These are phyloP conservation scores for Saksenaea vasiformis DNA, from an alignment of 371 early-diverging fungal genomes.

Conservation along the genomic window DNA sequence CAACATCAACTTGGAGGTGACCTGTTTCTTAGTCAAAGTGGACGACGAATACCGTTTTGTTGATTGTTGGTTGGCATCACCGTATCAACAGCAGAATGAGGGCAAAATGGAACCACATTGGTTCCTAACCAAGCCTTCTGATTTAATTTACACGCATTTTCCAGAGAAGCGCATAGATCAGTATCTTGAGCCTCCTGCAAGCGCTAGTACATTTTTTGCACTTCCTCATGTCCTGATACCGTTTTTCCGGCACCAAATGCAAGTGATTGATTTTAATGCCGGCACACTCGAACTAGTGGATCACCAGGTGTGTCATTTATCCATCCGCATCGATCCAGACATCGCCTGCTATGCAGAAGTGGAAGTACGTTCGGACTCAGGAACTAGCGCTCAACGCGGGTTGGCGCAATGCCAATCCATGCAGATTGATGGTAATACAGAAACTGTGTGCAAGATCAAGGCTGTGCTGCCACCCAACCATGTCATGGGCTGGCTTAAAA, in stretches of 20 bases:
- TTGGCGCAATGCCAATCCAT: conserved; percentile 35
- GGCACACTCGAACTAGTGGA: conserved; percentile 7
- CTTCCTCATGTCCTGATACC: conserved; percentile 40
- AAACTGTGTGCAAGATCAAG: conserved; percentile 40
- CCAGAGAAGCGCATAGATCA: conserved; percentile 33
- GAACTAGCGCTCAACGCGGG: conserved; percentile 18
- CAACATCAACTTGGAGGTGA: not conserved
- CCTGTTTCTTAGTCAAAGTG: conserved; percentile 42
- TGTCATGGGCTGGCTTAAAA: conserved; percentile 42
- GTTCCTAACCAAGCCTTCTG: conserved; percentile 43
- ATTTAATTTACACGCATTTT: conserved; percentile 47
- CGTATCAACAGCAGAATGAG: conserved; percentile 36
- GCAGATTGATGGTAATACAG: conserved; percentile 4
- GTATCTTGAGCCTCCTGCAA: conserved; percentile 34
- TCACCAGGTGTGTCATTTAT: conserved; percentile 23
- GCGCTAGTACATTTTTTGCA: conserved; percentile 27
- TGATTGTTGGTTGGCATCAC: conserved; percentile 64
- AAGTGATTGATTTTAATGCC: conserved; percentile 23
- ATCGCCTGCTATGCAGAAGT: conserved; percentile 39
- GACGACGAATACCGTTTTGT: conserved; percentile 64
- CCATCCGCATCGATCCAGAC: conserved; percentile 21
- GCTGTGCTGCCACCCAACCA: conserved; percentile 40
- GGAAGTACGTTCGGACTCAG: conserved; percentile 25
- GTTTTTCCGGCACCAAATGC: conserved; percentile 36
- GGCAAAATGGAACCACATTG: conserved; percentile 38